These are phyloP conservation scores for Sphaerostilbella broomeana DNA, from an alignment of 2,329 filamentous ascomycete species.

Conservation along the genomic window DNA sequence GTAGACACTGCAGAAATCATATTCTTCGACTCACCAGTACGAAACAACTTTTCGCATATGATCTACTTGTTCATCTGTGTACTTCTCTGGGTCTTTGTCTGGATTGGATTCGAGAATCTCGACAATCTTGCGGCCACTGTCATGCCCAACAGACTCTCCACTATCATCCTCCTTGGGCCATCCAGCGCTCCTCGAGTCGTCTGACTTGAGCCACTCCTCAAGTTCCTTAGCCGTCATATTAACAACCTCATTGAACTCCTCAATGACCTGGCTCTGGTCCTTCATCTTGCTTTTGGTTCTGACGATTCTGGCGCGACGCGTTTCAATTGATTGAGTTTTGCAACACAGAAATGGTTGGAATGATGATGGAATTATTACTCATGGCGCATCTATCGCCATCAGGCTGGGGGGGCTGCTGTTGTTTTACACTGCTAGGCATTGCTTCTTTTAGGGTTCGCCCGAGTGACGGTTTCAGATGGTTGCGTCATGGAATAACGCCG, in stretches of 20 bases:
- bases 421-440: constrained; percentile 2
- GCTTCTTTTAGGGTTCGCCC: constrained; percentile 2
- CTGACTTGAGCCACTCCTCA: constrained; percentile 53
- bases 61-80: constrained; percentile 47
- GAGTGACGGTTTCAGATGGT: constrained; percentile 7
- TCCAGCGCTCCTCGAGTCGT: constrained; percentile 52
- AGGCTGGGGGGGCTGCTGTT: not conserved
- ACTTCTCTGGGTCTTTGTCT: constrained; percentile 47
- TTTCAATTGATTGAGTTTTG: not conserved
- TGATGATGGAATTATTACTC: not conserved
- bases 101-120: constrained; percentile 57
- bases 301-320: not conserved
- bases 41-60: constrained; percentile 59
- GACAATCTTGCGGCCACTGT: constrained; percentile 56
- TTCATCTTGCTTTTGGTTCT: constrained; percentile 15
- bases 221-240: constrained; percentile 59
- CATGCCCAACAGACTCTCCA: constrained; percentile 58
- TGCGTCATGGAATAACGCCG: constrained; percentile 11
- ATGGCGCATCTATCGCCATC: no score
- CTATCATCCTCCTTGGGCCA: constrained; percentile 52
- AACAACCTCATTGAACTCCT: constrained; percentile 60
- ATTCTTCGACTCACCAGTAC: constrained; percentile 40
- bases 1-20: not conserved
- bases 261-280: constrained; percentile 27
- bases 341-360: not conserved